phyloP scores from a whole-genome alignment of 805 yeast genomes.

The Lachancea waltii region DNA sequence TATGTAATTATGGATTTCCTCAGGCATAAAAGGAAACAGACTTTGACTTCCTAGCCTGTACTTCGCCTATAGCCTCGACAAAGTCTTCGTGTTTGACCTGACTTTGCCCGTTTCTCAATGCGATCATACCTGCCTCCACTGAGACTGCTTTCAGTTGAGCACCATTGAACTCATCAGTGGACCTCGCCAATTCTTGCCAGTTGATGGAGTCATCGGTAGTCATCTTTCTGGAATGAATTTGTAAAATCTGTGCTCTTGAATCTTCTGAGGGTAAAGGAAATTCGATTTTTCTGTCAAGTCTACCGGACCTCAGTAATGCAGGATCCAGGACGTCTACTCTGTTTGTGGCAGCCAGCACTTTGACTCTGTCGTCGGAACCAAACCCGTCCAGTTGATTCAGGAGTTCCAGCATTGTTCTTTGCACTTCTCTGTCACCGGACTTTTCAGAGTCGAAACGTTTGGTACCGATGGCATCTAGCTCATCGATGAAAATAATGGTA shows the following conservation, averaged over 20 bases:
- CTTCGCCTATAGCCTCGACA: constrained; percentile 96
- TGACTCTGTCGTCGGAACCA: constrained; percentile 94
- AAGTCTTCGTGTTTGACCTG: constrained; percentile 94
- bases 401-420: constrained; percentile 97
- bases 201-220: constrained; percentile 85
- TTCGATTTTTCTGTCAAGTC: constrained; percentile 96
- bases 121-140: constrained; percentile 99
- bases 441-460: constrained; percentile 96
- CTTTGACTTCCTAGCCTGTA: constrained; percentile 94
- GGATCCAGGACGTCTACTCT: constrained; percentile 98
- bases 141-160: constrained; percentile 98
- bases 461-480: constrained; percentile 97
- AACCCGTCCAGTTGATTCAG: constrained; percentile 97
- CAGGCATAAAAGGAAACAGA: constrained; percentile 94
- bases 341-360: constrained; percentile 96
- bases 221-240: constrained; percentile 96
- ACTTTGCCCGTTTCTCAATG: constrained; percentile 88
- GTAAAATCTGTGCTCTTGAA: constrained; percentile 92
- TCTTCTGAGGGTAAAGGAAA: constrained; percentile 97
- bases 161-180: constrained; percentile 98
- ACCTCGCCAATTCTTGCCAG: constrained; percentile 97
- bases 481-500: constrained; percentile 95
- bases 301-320: constrained; percentile 94
- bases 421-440: constrained; percentile 97
- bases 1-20: constrained; percentile 11